Base-by-base conservation (phyloP, 176 grass and related monocot species). In the Juncus inflexus region DNA sequence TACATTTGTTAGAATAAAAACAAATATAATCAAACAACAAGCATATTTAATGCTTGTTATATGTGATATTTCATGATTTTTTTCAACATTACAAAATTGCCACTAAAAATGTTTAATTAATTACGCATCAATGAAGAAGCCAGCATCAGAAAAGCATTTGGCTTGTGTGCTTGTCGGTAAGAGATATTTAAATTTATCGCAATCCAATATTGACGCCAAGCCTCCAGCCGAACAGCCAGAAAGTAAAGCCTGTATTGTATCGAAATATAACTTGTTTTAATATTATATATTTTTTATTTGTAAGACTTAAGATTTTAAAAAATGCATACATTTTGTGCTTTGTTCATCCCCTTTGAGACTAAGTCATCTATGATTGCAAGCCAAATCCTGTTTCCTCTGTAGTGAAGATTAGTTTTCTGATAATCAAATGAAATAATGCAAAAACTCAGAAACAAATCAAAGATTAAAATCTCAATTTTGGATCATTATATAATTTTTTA, bases 71-170 rank as follows among this genome's bases (percentile, higher is more conserved):
- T 28, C 19, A 28, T 28, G 19, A 28, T 28, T 28, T 28, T 28
- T 28, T 28, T 28, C 19, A 28, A 28, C 19, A 28, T 28, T 28
- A 28, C 19, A 28, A 28, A 28, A 28, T 28, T 28, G 19, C 19
- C 19, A 28, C 19, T 28, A 28, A 28, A 28, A 28, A 28, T 28
- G n/a, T n/a, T n/a, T 28, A 28, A 28, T 50, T 15, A 28, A 76
- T 83, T 96, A 96, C 91, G 55, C 81, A 63, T 96, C 78, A 7
- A 89, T 74, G 70, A 96, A 96, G 76, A 83, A 96, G 52, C 87
- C 91, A 79, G 87, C 91, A 81, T 96, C 91, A 7, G 87, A 96
- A 68, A 96, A 69, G 66, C 91, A 96, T 83, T 96, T 96, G 66
- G 88, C 82, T 40, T 64, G 81, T 15, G 76, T 65, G 58, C 42